Evolutionary conservation across 23 red algal genomes (phyloP).

Genomic region (Pyropia haitanensis): DNA sequence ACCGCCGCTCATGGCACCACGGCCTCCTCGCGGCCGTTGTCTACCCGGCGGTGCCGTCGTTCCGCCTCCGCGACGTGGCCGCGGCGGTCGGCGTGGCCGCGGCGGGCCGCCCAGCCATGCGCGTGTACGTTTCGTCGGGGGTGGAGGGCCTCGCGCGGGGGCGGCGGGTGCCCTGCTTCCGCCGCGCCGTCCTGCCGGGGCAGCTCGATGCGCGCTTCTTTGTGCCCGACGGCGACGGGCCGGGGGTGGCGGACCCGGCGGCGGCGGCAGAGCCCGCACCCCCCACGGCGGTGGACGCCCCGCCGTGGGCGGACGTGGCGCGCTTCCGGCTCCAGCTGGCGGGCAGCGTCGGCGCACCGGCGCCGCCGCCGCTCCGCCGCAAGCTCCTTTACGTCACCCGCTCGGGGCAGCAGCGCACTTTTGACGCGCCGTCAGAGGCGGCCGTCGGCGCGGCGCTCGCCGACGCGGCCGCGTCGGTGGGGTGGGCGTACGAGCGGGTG

Average conservation of each 20-base stretch:
- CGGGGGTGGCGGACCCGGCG: constrained; percentile 13
- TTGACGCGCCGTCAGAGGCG: constrained; percentile 6
- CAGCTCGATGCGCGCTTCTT: constrained; percentile 5
- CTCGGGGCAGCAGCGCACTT: constrained; percentile 4
- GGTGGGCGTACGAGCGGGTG: constrained; percentile 8
- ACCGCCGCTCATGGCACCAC: constrained; percentile 30
- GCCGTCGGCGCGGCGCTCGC: constrained; percentile 5
- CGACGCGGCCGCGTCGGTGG: background rate
- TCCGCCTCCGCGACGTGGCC: background rate
- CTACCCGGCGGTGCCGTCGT: constrained; percentile 12
- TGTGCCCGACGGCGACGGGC: constrained; percentile 10
- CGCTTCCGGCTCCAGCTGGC: constrained; percentile 11
- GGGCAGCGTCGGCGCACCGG: background rate
- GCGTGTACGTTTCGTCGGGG: constrained; percentile 23
- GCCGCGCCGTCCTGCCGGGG: constrained; percentile 10
- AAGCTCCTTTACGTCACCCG: constrained; percentile 33
- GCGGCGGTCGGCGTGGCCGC: background rate
- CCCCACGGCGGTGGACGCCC: background rate
- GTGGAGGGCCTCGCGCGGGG: constrained; percentile 13
- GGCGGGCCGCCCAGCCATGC: background rate
- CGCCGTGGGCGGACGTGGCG: constrained; percentile 5
- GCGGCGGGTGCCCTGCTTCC: constrained; percentile 23
- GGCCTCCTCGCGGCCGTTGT: constrained; percentile 38
- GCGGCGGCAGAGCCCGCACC: background rate
- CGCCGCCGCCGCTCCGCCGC: constrained; percentile 1